Evolutionary conservation across 164 flowering plant genomes (phyloP), one percentile per base, ranked within the genome.

Genomic region (Magnolia kwangsiensis): DNA sequence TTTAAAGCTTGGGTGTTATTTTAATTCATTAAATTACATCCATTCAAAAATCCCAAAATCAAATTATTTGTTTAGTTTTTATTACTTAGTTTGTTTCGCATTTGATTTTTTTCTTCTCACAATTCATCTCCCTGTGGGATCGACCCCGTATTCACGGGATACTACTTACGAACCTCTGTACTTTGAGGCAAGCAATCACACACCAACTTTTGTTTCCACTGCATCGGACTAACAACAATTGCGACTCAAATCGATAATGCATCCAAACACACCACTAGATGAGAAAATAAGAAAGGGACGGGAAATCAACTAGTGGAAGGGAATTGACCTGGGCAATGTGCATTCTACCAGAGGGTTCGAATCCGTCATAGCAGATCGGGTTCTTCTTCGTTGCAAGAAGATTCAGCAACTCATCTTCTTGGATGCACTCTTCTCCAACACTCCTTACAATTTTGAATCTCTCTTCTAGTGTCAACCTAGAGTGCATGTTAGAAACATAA

Each of bases 331-430:
- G 80, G 11, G 80, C 80, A 51, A 78, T 78, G 61, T 78, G 77
- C 80, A 78, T 78, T 61, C 80, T 74, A 27, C 80, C 80, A 18
- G 80, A 78, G 20, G 80, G 80, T 67, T 78, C 80, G 19, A 78
- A 78, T 7, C 80, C 80, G 58, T 78, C 80, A 23, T 78, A 78
- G 73, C 80, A 78, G 23, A 78, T 45, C 24, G 76, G 80, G 18
- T 78, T 64, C 69, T 68, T 55, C 72, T 78, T 78, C n/a, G 69
- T 49, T 0, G 73, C 73, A 7, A 78, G 80, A 16, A 78, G 68
- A 37, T 24, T 78, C 76, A 67, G 29, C 76, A 78, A 69, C 23
- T 78, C 80, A 18, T 78, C 80, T 58, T 78, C 80, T 63, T 78
- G 80, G 14, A 78, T 78, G 73, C 80, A 78, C 31, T 78, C 80